Base-by-base conservation (phyloP, 768 basidiomycete species). In the Leccinum boreale region DNA sequence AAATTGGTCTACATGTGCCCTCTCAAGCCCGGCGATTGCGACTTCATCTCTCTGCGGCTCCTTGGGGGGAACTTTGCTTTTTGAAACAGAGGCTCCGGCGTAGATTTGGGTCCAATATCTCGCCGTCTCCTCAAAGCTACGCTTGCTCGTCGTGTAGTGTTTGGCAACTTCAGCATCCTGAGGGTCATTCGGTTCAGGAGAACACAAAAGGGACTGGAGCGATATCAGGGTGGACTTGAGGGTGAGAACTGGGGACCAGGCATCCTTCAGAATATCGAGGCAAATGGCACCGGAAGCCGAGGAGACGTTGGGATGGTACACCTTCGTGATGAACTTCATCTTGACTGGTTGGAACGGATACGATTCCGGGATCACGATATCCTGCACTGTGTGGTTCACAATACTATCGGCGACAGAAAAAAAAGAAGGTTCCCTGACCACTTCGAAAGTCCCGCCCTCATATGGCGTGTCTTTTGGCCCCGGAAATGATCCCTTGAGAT, bases 81-180 rank as follows among this genome's bases (percentile, higher is more conserved):
- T 78, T 11, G 70, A 66, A 19, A 74, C 77, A 4, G 88, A 84
- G 1, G 86, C 91, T 47, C 87, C 90, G 3, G 95, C 95, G 70
- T 97, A 97, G 28, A 89, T 85, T 66, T 91, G 86, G 1, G 94
- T 92, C 95, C 95, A 98, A 71, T 95, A 94, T 42, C 83, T 80
- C 56, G 95, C 95, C 4, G 95, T 98, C 39, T 90, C 90, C 58
- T 95, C 91, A 63, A 98, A 98, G 65, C 89, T 87, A 24, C 77
- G 75, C 70, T 88, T 88, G 71, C 89, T 91, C 12, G 94, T 92
- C 72, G 91, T 89, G 66, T 91, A 98, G 69, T 97, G 96, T 71
- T 97, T 98, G 12, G 95, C 95, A 11, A 98, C 95, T 75, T 98
- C 94, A 0, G 95, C 96, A 68, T 98, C 96, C 75, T 98, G 95